These are phyloP conservation scores for Paramecium pentaurelia DNA, from an alignment of 73 alveolate species.

Conservation along the genomic window DNA sequence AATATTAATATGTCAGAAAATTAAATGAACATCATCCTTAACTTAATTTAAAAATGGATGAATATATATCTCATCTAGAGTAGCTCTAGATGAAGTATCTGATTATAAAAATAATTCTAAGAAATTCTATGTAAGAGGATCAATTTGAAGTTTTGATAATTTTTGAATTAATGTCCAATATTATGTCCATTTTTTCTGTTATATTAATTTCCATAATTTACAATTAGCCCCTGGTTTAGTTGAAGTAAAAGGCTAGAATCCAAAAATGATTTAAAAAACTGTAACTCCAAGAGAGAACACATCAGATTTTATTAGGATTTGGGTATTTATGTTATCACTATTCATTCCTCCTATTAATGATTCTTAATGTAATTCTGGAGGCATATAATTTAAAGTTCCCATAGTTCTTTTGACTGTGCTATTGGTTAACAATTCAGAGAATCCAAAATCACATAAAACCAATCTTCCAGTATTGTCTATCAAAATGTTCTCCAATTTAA, in stretches of 20 bases:
- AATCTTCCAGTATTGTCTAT: background rate
- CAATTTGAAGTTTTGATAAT: background rate
- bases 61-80: background rate
- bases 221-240: background rate
- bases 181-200: background rate
- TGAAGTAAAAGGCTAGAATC: background rate
- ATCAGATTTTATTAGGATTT: background rate
- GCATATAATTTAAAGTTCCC: background rate
- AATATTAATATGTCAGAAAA: background rate
- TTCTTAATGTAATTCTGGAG: slow-evolving; percentile 17
- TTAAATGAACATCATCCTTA: background rate
- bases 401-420: background rate
- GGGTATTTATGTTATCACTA: background rate
- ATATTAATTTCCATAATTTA: background rate
- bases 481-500: background rate
- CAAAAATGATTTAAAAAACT: background rate
- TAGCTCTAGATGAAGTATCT: background rate
- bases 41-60: background rate
- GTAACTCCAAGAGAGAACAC: background rate
- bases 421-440: background rate
- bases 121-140: background rate
- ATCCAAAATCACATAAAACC: slow-evolving; percentile 29
- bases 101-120: background rate
- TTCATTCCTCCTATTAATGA: background rate
- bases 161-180: background rate